phyloP scores from a whole-genome alignment of 192 early-diverging fungal genomes.

The Glomus cerebriforme region DNA sequence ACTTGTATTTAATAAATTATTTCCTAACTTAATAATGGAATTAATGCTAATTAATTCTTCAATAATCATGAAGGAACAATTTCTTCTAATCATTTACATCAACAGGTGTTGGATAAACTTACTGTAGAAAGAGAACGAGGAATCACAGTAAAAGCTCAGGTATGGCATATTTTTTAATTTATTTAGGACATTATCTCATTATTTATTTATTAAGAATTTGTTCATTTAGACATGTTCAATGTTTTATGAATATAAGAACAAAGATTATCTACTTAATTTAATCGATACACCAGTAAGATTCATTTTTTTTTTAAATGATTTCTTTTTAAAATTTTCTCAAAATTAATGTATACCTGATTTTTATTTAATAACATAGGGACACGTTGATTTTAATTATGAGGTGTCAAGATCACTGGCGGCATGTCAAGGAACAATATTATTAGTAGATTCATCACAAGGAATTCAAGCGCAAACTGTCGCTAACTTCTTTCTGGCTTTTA shows the following conservation, averaged over 20 bases:
- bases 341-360: not conserved
- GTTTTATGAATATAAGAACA: constrained; percentile 83
- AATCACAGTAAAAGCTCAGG: constrained; percentile 98
- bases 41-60: not conserved
- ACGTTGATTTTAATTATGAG: constrained; percentile 96
- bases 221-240: constrained; percentile 80
- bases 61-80: constrained; percentile 24
- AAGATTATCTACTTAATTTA: constrained; percentile 87
- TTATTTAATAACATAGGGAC: constrained; percentile 49
- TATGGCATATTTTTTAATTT: constrained; percentile 21
- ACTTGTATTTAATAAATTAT: constrained; percentile 64
- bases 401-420: constrained; percentile 92
- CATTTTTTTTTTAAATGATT: too few species aligned
- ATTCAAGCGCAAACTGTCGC: constrained; percentile 98
- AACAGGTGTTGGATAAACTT: constrained; percentile 93
- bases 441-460: constrained; percentile 94
- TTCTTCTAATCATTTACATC: constrained; percentile 11
- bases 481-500: constrained; percentile 94
- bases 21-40: not conserved
- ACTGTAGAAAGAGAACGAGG: constrained; percentile 95
- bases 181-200: not conserved
- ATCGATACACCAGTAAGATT: constrained; percentile 88
- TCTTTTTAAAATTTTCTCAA: not conserved
- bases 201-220: not conserved
- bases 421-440: constrained; percentile 88